These are phyloP conservation scores for Ceratobasidium sp. DNA, from an alignment of 1,284 basidiomycete species.

Conservation along the genomic window DNA sequence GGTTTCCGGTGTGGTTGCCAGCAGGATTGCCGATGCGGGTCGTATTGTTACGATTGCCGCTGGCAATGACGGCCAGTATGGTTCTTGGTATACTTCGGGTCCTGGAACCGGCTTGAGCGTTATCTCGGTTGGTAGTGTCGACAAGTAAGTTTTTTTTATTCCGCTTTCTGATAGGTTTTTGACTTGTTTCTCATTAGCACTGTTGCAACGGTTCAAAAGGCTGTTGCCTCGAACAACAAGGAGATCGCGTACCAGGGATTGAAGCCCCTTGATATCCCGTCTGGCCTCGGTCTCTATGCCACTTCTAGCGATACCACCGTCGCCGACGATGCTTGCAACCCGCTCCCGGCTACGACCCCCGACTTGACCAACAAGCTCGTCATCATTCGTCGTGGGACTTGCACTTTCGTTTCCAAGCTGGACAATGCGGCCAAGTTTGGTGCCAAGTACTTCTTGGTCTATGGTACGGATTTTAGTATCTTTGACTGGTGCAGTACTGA, in stretches of 20 bases:
- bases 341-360: slow-evolving; percentile 61
- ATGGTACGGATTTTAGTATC: slow-evolving; percentile 45
- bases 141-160: slow-evolving; percentile 36
- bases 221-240: slow-evolving; percentile 23
- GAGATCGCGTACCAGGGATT: slow-evolving; percentile 43
- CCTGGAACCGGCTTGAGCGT: slow-evolving; percentile 41
- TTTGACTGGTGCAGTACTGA: background rate
- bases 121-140: slow-evolving; percentile 42
- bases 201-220: slow-evolving; percentile 28
- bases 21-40: slow-evolving; percentile 49
- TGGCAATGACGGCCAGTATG: slow-evolving; percentile 43
- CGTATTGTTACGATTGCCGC: slow-evolving; percentile 46
- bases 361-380: slow-evolving; percentile 59
- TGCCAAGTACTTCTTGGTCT: slow-evolving; percentile 58
- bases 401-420: slow-evolving; percentile 59
- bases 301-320: slow-evolving; percentile 46
- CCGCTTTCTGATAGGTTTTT: background rate
- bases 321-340: slow-evolving; percentile 61
- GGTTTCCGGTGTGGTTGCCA: slow-evolving; percentile 49
- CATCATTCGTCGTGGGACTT: slow-evolving; percentile 61
- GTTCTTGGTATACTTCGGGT: slow-evolving; percentile 39
- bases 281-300: slow-evolving; percentile 45
- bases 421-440: slow-evolving; percentile 61
- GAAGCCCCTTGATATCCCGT: slow-evolving; percentile 39
- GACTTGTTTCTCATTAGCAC: slow-evolving; percentile 8